Base-by-base conservation (phyloP, 768 basidiomycete species). In the Boletales sp. region DNA sequence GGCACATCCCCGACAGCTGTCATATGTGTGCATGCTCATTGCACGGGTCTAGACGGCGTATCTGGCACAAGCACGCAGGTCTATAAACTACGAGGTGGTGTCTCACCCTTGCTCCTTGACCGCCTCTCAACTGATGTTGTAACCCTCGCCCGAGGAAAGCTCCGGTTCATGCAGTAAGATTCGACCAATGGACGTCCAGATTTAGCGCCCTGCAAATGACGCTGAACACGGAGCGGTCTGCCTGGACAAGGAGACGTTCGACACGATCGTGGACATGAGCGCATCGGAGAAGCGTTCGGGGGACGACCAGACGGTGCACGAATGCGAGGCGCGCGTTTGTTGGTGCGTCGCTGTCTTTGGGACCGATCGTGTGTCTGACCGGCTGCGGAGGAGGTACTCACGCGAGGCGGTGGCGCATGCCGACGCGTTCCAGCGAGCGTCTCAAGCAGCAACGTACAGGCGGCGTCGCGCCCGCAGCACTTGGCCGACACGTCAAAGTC, bases 191-290 rank as follows among this genome's bases (percentile, higher is more conserved):
- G 50, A 72, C 70, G 0, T 59, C 69, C 40, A 81, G 81, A 46
- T 73, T 80, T 47, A 74, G 71, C 21, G 82, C 86, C 30, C 67
- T 85, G 2, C 84, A 85, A 53, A 81, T 78, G 45, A 74, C 77
- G 7, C 74, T 90, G 42, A 90, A 92, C 47, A 67, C 68, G 3
- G 88, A 92, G 57, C 82, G 86, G 10, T 66, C 72, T 31, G 79
- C 82, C 13, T 93, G 90, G 92, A 94, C 67, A 90, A 90, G 77
- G 88, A 81, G 74, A 80, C 75, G 1, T 75, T 94, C 34, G 88
- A 83, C 54, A 84, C 87, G 12, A 89, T 94, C 50, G 81, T 86
- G 27, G 88, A 90, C 52, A 77, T 94, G 69, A 84, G 79, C 48
- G 81, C 81, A 2, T 87, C 86, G 0, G 90, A 90, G 61, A 83